Evolutionary conservation across 2,329 filamentous ascomycete genomes (phyloP).

Genomic region (Cephalotrichum gorgonifer): DNA sequence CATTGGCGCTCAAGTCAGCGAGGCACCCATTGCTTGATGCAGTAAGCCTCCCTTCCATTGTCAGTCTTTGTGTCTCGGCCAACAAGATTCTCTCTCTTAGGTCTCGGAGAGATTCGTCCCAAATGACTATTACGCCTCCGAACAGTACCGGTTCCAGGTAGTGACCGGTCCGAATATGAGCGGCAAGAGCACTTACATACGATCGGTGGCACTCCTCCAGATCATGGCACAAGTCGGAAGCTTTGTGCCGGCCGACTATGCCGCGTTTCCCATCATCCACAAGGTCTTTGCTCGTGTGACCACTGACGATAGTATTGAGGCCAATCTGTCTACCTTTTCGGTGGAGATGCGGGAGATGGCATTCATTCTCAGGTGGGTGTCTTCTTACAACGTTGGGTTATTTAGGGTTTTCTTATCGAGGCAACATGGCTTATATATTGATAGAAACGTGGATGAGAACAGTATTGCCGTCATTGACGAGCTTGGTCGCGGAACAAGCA

Average conservation of each 20-base stretch:
- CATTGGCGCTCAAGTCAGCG: constrained; percentile 61
- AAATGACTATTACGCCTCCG: constrained; percentile 80
- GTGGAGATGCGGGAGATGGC: constrained; percentile 94
- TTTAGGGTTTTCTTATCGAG: neutral
- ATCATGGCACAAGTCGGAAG: constrained; percentile 92
- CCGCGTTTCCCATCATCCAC: constrained; percentile 67
- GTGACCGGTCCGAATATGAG: constrained; percentile 98
- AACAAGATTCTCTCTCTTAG: neutral
- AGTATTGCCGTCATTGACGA: constrained; percentile 86
- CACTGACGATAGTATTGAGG: constrained; percentile 77
- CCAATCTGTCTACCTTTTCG: constrained; percentile 87
- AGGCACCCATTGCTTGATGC: constrained; percentile 74
- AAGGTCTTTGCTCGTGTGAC: constrained; percentile 84
- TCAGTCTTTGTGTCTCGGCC: neutral
- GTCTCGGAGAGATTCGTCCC: constrained; percentile 60
- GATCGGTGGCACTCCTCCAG: constrained; percentile 69
- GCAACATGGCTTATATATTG: neutral
- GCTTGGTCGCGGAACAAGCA: constrained; percentile 82
- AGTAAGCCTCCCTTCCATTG: constrained; percentile 16
- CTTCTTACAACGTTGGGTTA: too few relatives aligned
- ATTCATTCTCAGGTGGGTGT: constrained; percentile 61
- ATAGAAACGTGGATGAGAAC: constrained; percentile 60
- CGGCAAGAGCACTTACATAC: constrained; percentile 92
- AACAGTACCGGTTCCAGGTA: constrained; percentile 77
- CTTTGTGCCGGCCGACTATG: constrained; percentile 81